These are phyloP conservation scores for Oryza officinalis DNA, from an alignment of 176 grass and related monocot genomes.

Conservation along the genomic window DNA sequence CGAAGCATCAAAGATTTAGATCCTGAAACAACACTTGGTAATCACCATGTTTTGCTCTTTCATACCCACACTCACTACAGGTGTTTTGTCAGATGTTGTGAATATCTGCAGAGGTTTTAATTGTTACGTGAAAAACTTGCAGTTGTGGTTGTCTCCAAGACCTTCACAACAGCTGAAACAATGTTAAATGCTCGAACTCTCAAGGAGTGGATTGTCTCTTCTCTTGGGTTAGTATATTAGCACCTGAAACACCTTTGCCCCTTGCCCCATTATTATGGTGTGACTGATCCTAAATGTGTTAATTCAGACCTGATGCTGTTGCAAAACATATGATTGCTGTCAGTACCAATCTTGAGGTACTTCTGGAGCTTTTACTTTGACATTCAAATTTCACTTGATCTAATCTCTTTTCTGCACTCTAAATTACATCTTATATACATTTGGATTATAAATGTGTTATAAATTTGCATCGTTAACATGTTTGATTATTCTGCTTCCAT, in stretches of 20 bases:
- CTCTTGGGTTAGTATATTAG: constrained; percentile 73
- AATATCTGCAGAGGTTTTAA: constrained; percentile 28
- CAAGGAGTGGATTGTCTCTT: constrained; percentile 89
- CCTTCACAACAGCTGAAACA: constrained; percentile 99
- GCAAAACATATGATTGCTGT: constrained; percentile 99
- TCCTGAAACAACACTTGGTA: constrained; percentile 96
- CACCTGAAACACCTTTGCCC: constrained; percentile 24
- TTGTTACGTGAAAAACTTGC: neutral
- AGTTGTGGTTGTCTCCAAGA: constrained; percentile 99
- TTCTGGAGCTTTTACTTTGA: neutral
- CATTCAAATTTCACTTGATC: neutral
- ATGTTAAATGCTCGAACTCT: constrained; percentile 99
- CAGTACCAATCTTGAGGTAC: constrained; percentile 93
- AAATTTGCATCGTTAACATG: neutral
- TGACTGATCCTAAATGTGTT: constrained; percentile 28
- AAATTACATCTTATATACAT: neutral
- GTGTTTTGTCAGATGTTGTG: constrained; percentile 13
- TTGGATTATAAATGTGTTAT: neutral
- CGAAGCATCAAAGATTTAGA: constrained; percentile 91
- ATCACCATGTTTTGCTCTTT: constrained; percentile 10
- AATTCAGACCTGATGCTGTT: constrained; percentile 76
- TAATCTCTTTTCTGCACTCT: neutral
- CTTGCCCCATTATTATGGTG: constrained; percentile 4
- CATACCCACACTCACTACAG: neutral
- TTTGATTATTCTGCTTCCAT: constrained; percentile 11